Conservation (phyloP, 768 basidiomycete species). For the Kwoniella botswanensis region DNA sequence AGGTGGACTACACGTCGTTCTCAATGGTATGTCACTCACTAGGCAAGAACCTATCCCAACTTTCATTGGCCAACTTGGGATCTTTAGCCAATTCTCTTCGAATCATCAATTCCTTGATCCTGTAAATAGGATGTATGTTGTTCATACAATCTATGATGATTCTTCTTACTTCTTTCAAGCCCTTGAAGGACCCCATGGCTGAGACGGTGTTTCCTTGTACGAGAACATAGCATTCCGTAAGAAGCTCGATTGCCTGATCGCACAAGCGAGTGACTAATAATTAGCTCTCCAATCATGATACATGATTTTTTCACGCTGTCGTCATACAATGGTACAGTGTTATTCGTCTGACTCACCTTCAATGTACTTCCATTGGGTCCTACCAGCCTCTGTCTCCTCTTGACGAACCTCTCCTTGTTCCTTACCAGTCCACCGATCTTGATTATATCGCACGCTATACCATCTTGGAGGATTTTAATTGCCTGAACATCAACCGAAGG, state of each 20-base stretch:
- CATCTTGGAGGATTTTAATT: constrained; percentile 86
- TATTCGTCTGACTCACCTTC: constrained; percentile 68
- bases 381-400: constrained; percentile 92
- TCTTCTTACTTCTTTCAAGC: constrained; percentile 90
- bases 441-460: constrained; percentile 92
- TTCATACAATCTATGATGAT: constrained; percentile 99
- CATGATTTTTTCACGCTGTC: too few species aligned
- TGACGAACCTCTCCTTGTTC: constrained; percentile 96
- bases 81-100: constrained; percentile 97
- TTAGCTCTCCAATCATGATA: too few species aligned
- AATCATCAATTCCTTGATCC: constrained; percentile 99
- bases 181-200: constrained; percentile 95
- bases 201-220: constrained; percentile 98
- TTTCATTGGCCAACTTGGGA: constrained; percentile 88
- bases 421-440: constrained; percentile 93
- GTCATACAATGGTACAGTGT: too few species aligned
- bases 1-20: background rate
- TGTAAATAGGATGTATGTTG: constrained; percentile 98
- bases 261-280: too few species aligned
- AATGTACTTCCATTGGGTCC: constrained; percentile 96
- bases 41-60: constrained; percentile 97
- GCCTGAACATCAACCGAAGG: constrained; percentile 59
- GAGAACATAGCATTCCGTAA: constrained; percentile 95
- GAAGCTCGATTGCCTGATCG: constrained; percentile 85
- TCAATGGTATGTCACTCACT: constrained; percentile 51